Evolutionary conservation across 192 early-diverging fungal genomes (phyloP), one percentile per base, ranked within the genome.

Genomic region (Backusella mclennaniae): DNA sequence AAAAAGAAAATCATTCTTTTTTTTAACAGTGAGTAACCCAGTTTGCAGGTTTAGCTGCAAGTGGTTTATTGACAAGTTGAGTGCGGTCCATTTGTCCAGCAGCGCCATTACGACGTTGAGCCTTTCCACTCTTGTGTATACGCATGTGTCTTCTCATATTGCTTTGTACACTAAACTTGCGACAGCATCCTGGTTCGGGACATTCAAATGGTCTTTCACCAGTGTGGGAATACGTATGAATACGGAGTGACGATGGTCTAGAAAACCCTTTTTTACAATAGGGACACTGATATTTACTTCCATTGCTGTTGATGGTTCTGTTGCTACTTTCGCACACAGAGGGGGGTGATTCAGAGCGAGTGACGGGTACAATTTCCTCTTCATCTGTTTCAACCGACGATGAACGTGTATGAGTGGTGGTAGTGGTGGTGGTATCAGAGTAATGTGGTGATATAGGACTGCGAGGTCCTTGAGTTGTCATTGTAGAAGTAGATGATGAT

Each of bases 181-280:
- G 73, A 36, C 46, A 69, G 73, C 81, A 82, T 33, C 76, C 77
- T 6, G 66, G 46, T 73, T 78, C 77, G 23, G 85, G 81, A 66
- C 89, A 90, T 33, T 83, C 86, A 73, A 86, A 90, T 21, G 89
- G 89, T 11, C 84, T 82, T 59, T 90, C 88, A 3, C 89, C 89
- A 7, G 89, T 90, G 59, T 90, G 89, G 0, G 89, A 87, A 78
- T 90, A 89, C 6, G 85, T 80, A 71, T 90, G 89, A n/a, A 87
- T 89, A 15, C 80, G 85, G 26, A 90, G 77, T 21, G 89, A 89
- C 26, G 85, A 87, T 44, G 89, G 89, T 53, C 89, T 78, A 11
- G 86, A 82, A 53, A 90, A 90, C 0, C 86, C 83, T 74, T 90
- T 90, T 69, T 84, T 79, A 75, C 89, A 90, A 74, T 86, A 81